Conservation (phyloP, 129 eudicot species). For the Escallonia herrerae region DNA sequence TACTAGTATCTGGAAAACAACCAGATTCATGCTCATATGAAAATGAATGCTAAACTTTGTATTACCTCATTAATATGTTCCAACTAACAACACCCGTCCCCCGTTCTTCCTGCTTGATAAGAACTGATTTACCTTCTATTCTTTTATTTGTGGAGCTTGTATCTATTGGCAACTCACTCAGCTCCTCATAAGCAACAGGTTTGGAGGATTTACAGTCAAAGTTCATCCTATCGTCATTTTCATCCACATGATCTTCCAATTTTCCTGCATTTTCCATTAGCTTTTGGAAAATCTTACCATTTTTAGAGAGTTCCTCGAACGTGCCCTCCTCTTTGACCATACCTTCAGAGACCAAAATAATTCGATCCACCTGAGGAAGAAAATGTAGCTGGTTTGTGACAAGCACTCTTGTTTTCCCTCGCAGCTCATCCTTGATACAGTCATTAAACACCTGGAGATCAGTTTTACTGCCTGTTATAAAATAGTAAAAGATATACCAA, state of each 20-base stretch:
- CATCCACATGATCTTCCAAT: slow-evolving; percentile 73
- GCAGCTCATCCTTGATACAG: slow-evolving; percentile 78
- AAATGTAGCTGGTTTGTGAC: slow-evolving; percentile 97
- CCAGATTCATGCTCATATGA: no score
- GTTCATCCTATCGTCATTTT: slow-evolving; percentile 24
- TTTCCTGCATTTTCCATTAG: slow-evolving; percentile 95
- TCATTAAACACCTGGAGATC: slow-evolving; percentile 61
- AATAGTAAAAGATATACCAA: no score
- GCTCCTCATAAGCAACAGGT: slow-evolving; percentile 33
- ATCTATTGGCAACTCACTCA: slow-evolving; percentile 26
- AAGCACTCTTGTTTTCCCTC: slow-evolving; percentile 84
- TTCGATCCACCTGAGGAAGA: slow-evolving; percentile 86
- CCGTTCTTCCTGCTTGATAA: slow-evolving; percentile 89
- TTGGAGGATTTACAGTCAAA: slow-evolving; percentile 27
- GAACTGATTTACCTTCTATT: slow-evolving; percentile 63
- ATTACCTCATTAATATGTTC: slow-evolving; percentile 71
- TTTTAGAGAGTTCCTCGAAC: slow-evolving; percentile 70
- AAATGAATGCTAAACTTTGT: no score
- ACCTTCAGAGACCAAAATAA: slow-evolving; percentile 75
- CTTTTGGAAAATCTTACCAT: slow-evolving; percentile 54
- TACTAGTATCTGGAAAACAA: no score
- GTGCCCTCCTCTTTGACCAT: slow-evolving; percentile 89
- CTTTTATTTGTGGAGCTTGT: slow-evolving; percentile 22
- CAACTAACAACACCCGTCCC: slow-evolving; percentile 92
- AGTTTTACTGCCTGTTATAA: no score